Evolutionary conservation across 2,329 filamentous ascomycete genomes (phyloP), one percentile per base, ranked within the genome.

Genomic region (Neofusicoccum sp.): DNA sequence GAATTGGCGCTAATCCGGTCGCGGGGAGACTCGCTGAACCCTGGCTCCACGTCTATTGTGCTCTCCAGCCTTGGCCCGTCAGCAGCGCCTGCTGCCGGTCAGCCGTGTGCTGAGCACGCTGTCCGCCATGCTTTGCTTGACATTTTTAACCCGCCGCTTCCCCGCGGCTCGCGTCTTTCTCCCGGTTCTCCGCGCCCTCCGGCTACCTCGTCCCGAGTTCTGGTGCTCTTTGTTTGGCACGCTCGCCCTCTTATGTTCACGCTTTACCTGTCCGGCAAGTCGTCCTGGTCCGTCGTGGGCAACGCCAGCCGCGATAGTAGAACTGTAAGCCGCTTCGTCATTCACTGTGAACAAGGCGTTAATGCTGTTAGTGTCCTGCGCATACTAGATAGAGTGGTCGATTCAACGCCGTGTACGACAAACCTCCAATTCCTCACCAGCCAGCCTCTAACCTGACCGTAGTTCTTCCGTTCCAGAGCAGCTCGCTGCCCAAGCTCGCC

Each of bases 51-150:
- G 39, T 16, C 14, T 22, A 44, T 14, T 14, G 29, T 29, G 28
- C 29, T 49, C 45, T 49, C 45, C 52, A 56, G 41, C 39, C 54
- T 58, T 44, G 43, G 39, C 41, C 47, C 49, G 59, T 61, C 59
- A 61, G 59, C 59, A 47, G 59, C 59, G 59, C 59, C 59, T 61
- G 37, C 59, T 47, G 59, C 28, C 28, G 37, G 59, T 49, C 50
- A 61, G 59, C 58, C 47, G 39, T 44, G 59, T 61, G 28, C 31
- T 61, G 49, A 37, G 34, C 14, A 12, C 4, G 41, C 41, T 16
- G 28, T 28, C 34, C 39, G 54, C 54, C 54, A 58, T 58, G 54
- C 54, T 50, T 62, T 62, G 59, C 59, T 62, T 47, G 48, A 44
- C 12, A n/a, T 37, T 62, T 48, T 62, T 62, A 62, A 54, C 54